Evolutionary conservation across 371 early-diverging fungal genomes (phyloP).

Genomic region (Rhizomucor miehei): DNA sequence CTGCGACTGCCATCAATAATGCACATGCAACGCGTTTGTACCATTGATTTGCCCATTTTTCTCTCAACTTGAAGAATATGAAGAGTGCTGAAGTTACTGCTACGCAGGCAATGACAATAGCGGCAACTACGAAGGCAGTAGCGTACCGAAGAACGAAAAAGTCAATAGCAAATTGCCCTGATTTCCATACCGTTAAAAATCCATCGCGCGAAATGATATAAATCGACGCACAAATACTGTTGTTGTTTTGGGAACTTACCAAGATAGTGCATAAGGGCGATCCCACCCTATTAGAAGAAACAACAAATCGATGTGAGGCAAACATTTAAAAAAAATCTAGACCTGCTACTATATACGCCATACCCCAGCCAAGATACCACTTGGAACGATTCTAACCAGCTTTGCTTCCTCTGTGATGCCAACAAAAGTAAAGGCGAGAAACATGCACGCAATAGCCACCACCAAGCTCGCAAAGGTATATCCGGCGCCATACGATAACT

Average conservation of each 20-base stretch:
- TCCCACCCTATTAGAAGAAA: constrained; percentile 19
- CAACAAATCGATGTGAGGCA: background rate
- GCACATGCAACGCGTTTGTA: constrained; percentile 44
- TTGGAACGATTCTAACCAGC: constrained; percentile 27
- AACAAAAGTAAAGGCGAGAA: constrained; percentile 37
- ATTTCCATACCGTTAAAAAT: background rate
- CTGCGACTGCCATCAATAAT: constrained; percentile 39
- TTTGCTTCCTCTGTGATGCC: constrained; percentile 39
- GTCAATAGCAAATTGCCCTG: constrained; percentile 43
- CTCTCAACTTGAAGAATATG: constrained; percentile 46
- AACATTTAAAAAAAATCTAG: too few species aligned
- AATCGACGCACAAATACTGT: background rate
- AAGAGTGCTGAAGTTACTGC: constrained; percentile 36
- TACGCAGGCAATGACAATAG: constrained; percentile 30
- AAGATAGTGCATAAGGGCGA: constrained; percentile 43
- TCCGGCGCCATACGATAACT: constrained; percentile 32
- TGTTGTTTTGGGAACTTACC: constrained; percentile 24
- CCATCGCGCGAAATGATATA: background rate
- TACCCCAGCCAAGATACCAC: constrained; percentile 46
- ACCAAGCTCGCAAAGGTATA: constrained; percentile 39
- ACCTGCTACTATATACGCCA: constrained; percentile 10
- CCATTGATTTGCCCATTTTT: constrained; percentile 45
- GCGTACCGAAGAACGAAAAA: constrained; percentile 28
- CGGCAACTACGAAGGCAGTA: constrained; percentile 24
- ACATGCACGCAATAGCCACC: constrained; percentile 38